Conservation (phyloP, 192 early-diverging fungal genomes). For the Allomyces javanicus region DNA sequence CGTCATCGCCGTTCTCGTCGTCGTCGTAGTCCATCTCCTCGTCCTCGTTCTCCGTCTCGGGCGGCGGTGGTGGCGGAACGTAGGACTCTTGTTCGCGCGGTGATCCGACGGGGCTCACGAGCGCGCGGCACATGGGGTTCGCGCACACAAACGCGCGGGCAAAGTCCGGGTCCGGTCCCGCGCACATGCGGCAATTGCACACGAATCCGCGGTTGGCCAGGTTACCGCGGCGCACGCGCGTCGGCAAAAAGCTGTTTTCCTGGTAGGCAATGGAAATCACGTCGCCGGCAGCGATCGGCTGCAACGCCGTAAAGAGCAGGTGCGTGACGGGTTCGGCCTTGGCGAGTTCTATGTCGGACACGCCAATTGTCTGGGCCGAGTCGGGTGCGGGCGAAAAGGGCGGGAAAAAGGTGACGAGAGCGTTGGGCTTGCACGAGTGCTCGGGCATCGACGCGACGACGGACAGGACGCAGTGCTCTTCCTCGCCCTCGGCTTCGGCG, state of each 20-base stretch:
- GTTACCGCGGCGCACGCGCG: not conserved
- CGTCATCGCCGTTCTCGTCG: not conserved
- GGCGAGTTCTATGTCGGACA: not conserved
- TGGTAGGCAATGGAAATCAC: not conserved
- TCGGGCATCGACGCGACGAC: not conserved
- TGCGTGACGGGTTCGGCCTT: not conserved
- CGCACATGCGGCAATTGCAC: not conserved
- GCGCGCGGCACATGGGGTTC: not conserved
- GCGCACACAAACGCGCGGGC: not conserved
- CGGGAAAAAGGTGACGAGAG: not conserved
- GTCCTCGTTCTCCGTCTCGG: not conserved
- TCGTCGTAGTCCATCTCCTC: not conserved
- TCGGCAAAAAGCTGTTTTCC: not conserved
- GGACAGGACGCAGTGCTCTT: not conserved
- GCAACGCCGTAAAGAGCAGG: not conserved
- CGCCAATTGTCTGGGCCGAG: not conserved
- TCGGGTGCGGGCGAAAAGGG: not conserved
- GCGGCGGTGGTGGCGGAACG: no score
- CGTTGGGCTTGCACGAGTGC: not conserved
- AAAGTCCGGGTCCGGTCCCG: not conserved
- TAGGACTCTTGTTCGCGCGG: no score
- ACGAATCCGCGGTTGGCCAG: not conserved
- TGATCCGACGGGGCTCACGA: not conserved
- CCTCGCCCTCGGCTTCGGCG: not conserved
- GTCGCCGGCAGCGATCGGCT: not conserved